Percentiles rank a stretch among this genome's conserved stretches.
Conservation (phyloP, 2,329 filamentous ascomycete species). For the Orbilia blumenaviensis region DNA sequence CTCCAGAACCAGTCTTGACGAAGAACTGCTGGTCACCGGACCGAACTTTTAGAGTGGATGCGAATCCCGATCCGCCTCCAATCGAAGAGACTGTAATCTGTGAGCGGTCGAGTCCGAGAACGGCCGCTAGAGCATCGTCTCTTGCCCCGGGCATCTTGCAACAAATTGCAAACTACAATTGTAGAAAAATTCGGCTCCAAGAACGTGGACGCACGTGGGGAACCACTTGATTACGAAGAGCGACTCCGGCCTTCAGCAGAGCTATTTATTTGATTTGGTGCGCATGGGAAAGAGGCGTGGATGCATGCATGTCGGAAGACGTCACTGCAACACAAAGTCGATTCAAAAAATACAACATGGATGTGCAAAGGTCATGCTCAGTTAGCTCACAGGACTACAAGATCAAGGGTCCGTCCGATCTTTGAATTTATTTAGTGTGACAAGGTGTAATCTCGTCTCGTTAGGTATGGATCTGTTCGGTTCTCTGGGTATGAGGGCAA, state of each 20-base stretch:
- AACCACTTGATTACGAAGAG: neutral
- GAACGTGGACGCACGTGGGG: neutral
- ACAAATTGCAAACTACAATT: too few species aligned
- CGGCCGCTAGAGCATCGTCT: constrained; percentile 56
- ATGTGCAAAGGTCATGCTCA: too few species aligned
- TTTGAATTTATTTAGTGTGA: too few species aligned
- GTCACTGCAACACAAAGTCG: constrained; percentile 33
- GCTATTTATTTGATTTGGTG: neutral
- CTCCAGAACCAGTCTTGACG: constrained; percentile 74
- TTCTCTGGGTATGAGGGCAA: too few species aligned
- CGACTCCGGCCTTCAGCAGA: neutral
- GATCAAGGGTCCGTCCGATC: too few species aligned
- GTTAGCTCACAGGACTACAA: too few species aligned
- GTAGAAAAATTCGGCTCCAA: neutral
- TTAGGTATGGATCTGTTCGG: too few species aligned
- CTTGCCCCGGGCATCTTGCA: constrained; percentile 11
- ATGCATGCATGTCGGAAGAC: neutral
- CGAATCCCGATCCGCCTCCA: constrained; percentile 74
- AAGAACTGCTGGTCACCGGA: constrained; percentile 69
- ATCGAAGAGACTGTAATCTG: constrained; percentile 67
- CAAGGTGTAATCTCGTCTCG: neutral
- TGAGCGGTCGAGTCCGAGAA: constrained; percentile 69
- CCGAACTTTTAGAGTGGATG: constrained; percentile 72
- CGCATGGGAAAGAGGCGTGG: neutral
- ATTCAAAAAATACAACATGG: constrained; percentile 45